Evolutionary conservation across 352 stramenopile genomes (phyloP).

Genomic region (Phytophthora megakarya): DNA sequence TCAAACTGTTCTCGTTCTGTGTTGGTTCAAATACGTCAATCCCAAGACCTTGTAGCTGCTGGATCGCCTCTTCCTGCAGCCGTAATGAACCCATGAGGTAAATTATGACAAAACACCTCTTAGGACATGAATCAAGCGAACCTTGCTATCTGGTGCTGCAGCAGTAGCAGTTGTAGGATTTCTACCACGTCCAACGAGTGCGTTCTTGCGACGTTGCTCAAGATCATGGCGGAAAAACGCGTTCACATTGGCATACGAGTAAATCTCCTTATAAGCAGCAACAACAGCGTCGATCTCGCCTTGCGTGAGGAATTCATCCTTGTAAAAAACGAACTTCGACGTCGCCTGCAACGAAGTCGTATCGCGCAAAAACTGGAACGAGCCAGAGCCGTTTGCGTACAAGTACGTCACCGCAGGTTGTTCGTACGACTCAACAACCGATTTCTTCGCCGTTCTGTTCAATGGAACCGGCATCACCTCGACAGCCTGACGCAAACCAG

Average conservation of each 20-base stretch:
- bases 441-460: slow-evolving; percentile 50
- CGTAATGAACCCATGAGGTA: not conserved
- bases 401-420: slow-evolving; percentile 75
- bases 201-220: slow-evolving; percentile 67
- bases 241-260: slow-evolving; percentile 78
- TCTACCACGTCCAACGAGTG: slow-evolving; percentile 37
- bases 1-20: slow-evolving; percentile 61
- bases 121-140: slow-evolving; percentile 15
- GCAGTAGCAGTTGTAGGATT: slow-evolving; percentile 22
- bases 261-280: slow-evolving; percentile 86
- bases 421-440: slow-evolving; percentile 67
- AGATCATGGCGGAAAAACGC: slow-evolving; percentile 75
- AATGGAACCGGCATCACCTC: slow-evolving; percentile 61
- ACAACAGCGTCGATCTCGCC: slow-evolving; percentile 78
- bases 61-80: slow-evolving; percentile 74
- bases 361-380: slow-evolving; percentile 82
- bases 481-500: slow-evolving; percentile 42
- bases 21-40: slow-evolving; percentile 83
- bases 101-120: not conserved
- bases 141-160: slow-evolving; percentile 48
- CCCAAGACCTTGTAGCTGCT: slow-evolving; percentile 76
- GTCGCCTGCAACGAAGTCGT: slow-evolving; percentile 42
- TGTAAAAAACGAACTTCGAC: slow-evolving; percentile 85
- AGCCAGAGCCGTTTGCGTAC: slow-evolving; percentile 75
- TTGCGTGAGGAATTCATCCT: slow-evolving; percentile 78